Conservation (phyloP, 140 eudicot species). For the Bidens hawaiensis region DNA sequence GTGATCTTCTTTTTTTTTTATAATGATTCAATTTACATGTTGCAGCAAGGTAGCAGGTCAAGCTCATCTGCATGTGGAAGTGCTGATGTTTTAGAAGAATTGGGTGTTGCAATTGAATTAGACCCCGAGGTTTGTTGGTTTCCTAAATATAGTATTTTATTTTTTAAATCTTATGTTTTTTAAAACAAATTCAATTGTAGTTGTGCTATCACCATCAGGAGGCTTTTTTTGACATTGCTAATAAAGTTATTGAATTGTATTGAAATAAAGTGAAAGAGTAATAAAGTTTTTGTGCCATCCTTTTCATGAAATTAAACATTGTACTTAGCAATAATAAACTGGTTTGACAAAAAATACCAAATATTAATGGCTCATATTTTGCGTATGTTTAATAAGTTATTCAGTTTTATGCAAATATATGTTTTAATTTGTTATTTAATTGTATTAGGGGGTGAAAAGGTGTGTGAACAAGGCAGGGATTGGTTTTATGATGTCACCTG, state of each 20-base stretch:
- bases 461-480: conserved; percentile 79
- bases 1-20: no score
- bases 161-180: neutral
- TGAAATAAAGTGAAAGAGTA: conserved; percentile 1
- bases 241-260: neutral
- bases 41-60: conserved; percentile 81
- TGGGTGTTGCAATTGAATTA: conserved; percentile 75
- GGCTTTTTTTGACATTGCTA: neutral
- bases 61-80: conserved; percentile 97
- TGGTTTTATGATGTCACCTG: conserved; percentile 94
- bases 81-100: conserved; percentile 85
- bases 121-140: conserved; percentile 66
- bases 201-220: neutral
- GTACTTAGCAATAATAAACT: neutral
- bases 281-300: neutral
- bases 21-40: conserved; percentile 16
- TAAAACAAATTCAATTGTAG: neutral
- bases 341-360: neutral
- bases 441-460: conserved; percentile 60
- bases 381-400: neutral
- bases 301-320: neutral
- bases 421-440: neutral
- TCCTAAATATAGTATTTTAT: neutral
- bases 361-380: neutral
- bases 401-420: neutral